Evolutionary conservation across 139 green algal species (phyloP).

Genomic region (Yamagishiella unicocca): DNA sequence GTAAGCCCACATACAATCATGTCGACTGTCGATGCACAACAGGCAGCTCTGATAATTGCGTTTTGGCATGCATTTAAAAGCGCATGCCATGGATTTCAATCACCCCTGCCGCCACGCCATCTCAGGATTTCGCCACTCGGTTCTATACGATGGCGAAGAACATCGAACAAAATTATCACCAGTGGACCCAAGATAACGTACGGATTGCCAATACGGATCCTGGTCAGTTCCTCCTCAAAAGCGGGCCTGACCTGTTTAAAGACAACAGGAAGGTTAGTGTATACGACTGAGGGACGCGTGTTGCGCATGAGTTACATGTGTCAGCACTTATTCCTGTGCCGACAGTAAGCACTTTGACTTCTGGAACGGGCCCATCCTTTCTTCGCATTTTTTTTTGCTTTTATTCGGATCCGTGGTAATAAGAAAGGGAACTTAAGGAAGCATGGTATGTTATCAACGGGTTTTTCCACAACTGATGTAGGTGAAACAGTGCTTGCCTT

Average conservation of each 20-base stretch:
- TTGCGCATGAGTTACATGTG: background rate
- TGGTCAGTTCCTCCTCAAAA: slow-evolving; percentile 28
- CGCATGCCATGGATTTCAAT: too few relatives aligned
- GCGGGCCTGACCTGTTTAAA: background rate
- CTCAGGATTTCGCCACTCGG: slow-evolving; percentile 12
- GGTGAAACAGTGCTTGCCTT: background rate
- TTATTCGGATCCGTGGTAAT: too few relatives aligned
- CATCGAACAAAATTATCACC: background rate
- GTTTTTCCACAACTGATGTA: background rate
- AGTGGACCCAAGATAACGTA: background rate
- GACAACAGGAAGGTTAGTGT: background rate
- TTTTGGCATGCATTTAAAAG: too few relatives aligned
- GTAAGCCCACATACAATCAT: too few relatives aligned
- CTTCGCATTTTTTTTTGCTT: background rate
- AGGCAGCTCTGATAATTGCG: too few relatives aligned
- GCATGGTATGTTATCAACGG: background rate
- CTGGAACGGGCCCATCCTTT: too few relatives aligned
- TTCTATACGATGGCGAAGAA: background rate
- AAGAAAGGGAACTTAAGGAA: background rate
- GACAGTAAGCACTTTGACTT: too few relatives aligned
- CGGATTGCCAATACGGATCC: background rate
- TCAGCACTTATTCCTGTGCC: too few relatives aligned
- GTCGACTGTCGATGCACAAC: background rate
- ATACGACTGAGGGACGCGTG: background rate
- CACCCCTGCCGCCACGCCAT: too few relatives aligned